Conservation (phyloP, 495 filamentous ascomycete genomes). For the Monascus purpureus region DNA sequence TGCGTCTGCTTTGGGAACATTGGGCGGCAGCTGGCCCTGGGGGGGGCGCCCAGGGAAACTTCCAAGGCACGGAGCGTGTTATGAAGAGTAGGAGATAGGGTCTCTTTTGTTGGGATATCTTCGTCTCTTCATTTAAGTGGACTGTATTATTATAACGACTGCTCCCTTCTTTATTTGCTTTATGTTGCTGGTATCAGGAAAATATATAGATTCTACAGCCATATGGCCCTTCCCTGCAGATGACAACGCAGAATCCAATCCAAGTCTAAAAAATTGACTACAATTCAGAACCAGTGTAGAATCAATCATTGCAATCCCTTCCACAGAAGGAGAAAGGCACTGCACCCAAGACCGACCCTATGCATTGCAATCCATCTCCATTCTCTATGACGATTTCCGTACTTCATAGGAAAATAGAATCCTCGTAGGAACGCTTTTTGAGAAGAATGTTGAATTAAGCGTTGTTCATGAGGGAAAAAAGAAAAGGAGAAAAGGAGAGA, state of each 20-base stretch:
- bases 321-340: constrained; percentile 38
- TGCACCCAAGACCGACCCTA: constrained; percentile 57
- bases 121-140: constrained; percentile 1
- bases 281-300: constrained; percentile 38
- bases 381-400: constrained; percentile 52
- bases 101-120: constrained; percentile 1
- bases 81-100: neutral
- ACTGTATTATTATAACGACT: no score
- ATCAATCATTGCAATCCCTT: constrained; percentile 56
- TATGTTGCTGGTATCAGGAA: neutral
- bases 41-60: constrained; percentile 9
- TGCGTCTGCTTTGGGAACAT: constrained; percentile 96
- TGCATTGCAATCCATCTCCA: constrained; percentile 38
- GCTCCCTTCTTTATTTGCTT: neutral
- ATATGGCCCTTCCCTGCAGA: no score
- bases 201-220: no score
- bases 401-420: constrained; percentile 38
- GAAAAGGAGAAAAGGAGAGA: constrained; percentile 11
- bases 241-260: no score
- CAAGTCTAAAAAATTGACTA: no score
- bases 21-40: constrained; percentile 59
- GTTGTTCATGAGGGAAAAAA: constrained; percentile 49
- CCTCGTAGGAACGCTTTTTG: constrained; percentile 50
- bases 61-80: constrained; percentile 9
- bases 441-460: constrained; percentile 50